Percentiles rank a stretch among this genome's conserved stretches.
These are phyloP conservation scores for Malus orientalis DNA, from an alignment of 306 rosid genomes.

Conservation along the genomic window DNA sequence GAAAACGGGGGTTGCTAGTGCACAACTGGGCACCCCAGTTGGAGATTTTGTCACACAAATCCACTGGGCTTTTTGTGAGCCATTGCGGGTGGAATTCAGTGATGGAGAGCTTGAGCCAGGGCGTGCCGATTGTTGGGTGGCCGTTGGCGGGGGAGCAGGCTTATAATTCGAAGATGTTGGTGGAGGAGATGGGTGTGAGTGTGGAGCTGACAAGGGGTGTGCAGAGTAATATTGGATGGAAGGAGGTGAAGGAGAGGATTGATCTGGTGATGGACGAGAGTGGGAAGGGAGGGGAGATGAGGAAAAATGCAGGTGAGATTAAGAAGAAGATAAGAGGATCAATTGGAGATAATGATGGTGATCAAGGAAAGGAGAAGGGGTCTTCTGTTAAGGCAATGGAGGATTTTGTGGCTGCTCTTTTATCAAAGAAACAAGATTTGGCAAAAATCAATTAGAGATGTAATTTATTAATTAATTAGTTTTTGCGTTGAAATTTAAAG, in stretches of 20 bases:
- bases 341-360: slow-evolving; percentile 11
- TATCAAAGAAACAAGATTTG: not conserved
- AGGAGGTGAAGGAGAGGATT: slow-evolving; percentile 43
- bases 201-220: slow-evolving; percentile 47
- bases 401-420: slow-evolving; percentile 22
- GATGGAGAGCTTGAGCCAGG: slow-evolving; percentile 64
- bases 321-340: slow-evolving; percentile 36
- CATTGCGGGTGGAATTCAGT: slow-evolving; percentile 93
- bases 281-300: slow-evolving; percentile 48
- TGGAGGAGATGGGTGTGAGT: slow-evolving; percentile 63
- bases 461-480: not conserved
- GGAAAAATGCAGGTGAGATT: slow-evolving; percentile 29
- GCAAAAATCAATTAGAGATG: not conserved
- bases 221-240: slow-evolving; percentile 25
- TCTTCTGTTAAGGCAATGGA: slow-evolving; percentile 34
- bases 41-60: slow-evolving; percentile 58
- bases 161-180: slow-evolving; percentile 64
- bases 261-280: slow-evolving; percentile 30
- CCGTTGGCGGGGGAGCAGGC: slow-evolving; percentile 76
- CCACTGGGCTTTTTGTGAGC: slow-evolving; percentile 53
- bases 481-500: not conserved
- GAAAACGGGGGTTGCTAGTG: slow-evolving; percentile 38
- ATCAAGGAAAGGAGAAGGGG: slow-evolving; percentile 11
- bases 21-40: slow-evolving; percentile 64
- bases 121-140: slow-evolving; percentile 75